Evolutionary conservation across 768 basidiomycete species (phyloP).

Genomic region (Suillus occidentalis): DNA sequence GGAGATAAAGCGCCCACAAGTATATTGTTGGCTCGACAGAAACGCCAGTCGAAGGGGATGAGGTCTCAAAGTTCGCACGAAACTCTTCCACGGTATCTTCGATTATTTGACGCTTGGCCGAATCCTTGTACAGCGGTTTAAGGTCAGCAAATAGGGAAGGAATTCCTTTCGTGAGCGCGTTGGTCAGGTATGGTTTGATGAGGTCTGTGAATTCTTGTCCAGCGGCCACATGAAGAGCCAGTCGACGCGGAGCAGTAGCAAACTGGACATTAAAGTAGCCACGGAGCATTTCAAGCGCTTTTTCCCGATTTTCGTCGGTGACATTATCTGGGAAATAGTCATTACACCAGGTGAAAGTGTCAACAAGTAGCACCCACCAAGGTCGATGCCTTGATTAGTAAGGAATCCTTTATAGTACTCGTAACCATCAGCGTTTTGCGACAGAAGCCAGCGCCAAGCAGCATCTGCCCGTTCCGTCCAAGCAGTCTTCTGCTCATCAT

Average conservation of each 20-base stretch:
- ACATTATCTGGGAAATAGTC: conserved; percentile 35
- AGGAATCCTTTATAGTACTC: conserved; percentile 81
- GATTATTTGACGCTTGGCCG: conserved; percentile 63
- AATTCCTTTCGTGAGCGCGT: conserved; percentile 77
- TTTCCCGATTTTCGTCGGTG: conserved; percentile 48
- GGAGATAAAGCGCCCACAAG: conserved; percentile 94
- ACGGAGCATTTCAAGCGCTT: conserved; percentile 57
- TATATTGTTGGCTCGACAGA: conserved; percentile 68
- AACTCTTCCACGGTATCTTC: conserved; percentile 66
- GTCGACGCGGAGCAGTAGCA: conserved; percentile 68
- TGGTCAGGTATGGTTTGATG: conserved; percentile 64
- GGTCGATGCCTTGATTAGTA: conserved; percentile 57
- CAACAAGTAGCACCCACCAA: conserved; percentile 44
- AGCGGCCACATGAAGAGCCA: conserved; percentile 70
- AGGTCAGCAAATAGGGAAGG: conserved; percentile 93
- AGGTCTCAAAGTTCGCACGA: conserved; percentile 34
- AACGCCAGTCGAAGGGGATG: conserved; percentile 17
- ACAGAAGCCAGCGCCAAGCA: conserved; percentile 78
- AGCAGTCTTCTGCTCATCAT: conserved; percentile 26
- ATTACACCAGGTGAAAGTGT: background rate
- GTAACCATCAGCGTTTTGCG: conserved; percentile 81
- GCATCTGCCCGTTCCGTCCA: conserved; percentile 70
- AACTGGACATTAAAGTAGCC: conserved; percentile 65
- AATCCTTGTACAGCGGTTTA: conserved; percentile 75
- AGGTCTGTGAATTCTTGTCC: conserved; percentile 70